Evolutionary conservation across 495 filamentous ascomycete species (phyloP), one percentile per base, ranked within the genome.

Genomic region (Venustampulla echinocandica): DNA sequence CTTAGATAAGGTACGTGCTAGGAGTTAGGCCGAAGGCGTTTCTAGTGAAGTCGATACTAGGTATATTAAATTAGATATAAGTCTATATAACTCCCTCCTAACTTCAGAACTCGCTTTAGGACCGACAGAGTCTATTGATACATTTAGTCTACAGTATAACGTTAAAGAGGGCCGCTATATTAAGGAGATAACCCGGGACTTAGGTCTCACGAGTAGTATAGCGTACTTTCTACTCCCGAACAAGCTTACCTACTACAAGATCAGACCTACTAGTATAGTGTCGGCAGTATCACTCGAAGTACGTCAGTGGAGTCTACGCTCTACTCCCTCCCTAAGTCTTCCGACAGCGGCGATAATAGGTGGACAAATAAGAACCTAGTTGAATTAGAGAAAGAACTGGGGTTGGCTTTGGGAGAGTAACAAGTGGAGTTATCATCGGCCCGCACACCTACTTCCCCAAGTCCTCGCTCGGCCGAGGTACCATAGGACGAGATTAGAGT

Each of bases 341-440:
- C 44, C 27, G 34, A 47, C 19, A 43, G 37, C 49, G 19, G 49
- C 44, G 30, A 52, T 43, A 27, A 52, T 47, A 37, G 50, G 44
- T 53, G 39, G 49, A 52, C 49, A 39, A 36, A 52, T 41, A 19
- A 52, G 34, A 24, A 42, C 2, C 42, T 42, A 20, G 43, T 44
- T 52, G 35, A 52, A 42, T 28, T 52, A 34, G 49, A 52, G 23
- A 42, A 41, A 30, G 49, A 51, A 41, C 42, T 51, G 1, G 42
- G 22, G 30, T 22, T 51, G 42, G 49, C 36, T 52, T 47, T 47
- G 23, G 35, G 19, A n/a, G n/a, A n/a, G n/a, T n/a, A n/a, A n/a
- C n/a, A n/a, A n/a, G n/a, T n/a, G n/a, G n/a, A 52, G 23, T 47
- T 27, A 42, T 47, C 22, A 36, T 47, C 43, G 19, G 37, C 36